Evolutionary conservation across 2,329 filamentous ascomycete genomes (phyloP), one percentile per base, ranked within the genome.

Genomic region (Podosphaera aphanis): DNA sequence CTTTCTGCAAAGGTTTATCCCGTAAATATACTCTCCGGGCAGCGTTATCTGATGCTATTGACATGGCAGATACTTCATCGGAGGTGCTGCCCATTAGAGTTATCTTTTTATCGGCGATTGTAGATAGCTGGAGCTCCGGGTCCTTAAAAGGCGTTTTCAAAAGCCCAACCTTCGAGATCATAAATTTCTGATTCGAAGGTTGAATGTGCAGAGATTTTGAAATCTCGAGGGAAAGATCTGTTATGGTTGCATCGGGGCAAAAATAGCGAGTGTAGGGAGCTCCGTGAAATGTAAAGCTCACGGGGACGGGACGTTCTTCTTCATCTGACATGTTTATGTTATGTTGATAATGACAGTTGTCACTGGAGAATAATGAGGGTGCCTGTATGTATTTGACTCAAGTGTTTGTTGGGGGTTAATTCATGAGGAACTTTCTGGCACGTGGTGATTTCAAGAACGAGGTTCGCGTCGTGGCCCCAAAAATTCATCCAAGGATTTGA

Each of bases 61-160:
- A 62, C 2, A 78, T 62, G 1, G 70, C 68, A 19, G 64, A 61
- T n/a, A 79, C 63, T 57, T 78, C 73, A n/a, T 66, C 64, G 15
- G 65, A 64, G 0, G 72, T 74, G 41, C 71, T 72, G 48, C 77
- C 78, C 64, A 83, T 68, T 25, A 83, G 68, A 1, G 68, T 74
- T 49, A 81, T 68, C 49, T 77, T 77, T 59, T 73, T 77, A 48
- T 64, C 61, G 2, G 79, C 61, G 3, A 67, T 56, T 6, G 60
- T 55, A 48, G 77, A 63, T 2, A 61, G 44, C 7, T 65, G 60
- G 40, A 74, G 61, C 2, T 62, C 53, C 0, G 73, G 66, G 51
- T 78, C 65, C 57, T 72, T 72, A 63, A 79, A 76, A 0, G 77
- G 77, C 0, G 68, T 64, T 51, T 75, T 79, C 21, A 80, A 66